Percentiles rank a stretch among this genome's conserved stretches.
These are phyloP conservation scores for Lepidium africanum DNA, from an alignment of 345 rosid genomes.

Conservation along the genomic window DNA sequence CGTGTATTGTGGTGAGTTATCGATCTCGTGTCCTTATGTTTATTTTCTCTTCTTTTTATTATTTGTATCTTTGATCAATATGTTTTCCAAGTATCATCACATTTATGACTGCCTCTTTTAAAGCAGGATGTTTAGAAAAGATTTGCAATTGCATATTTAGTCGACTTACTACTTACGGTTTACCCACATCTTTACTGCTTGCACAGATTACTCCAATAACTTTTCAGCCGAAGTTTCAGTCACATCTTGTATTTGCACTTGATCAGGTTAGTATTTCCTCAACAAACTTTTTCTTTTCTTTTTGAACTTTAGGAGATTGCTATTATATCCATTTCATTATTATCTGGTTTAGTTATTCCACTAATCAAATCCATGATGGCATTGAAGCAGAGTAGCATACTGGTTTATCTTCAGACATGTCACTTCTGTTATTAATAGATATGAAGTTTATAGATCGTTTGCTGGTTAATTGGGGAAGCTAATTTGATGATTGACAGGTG, in stretches of 20 bases:
- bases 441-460: not conserved
- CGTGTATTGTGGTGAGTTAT: slow-evolving; percentile 98
- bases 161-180: too few species aligned
- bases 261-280: slow-evolving; percentile 60
- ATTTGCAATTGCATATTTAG: too few species aligned
- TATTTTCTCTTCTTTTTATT: not conserved
- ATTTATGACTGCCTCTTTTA: not conserved
- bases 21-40: not conserved
- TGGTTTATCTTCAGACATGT: too few species aligned
- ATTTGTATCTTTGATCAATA: not conserved
- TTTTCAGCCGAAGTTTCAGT: slow-evolving; percentile 76
- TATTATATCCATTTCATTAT: not conserved
- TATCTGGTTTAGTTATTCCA: too few species aligned
- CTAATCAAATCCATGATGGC: too few species aligned
- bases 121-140: too few species aligned
- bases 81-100: not conserved
- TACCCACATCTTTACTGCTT: not conserved
- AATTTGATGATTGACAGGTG: slow-evolving; percentile 40
- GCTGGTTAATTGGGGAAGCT: too few species aligned
- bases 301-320: not conserved
- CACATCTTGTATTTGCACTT: slow-evolving; percentile 80
- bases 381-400: too few species aligned
- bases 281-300: not conserved
- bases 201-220: slow-evolving; percentile 76
- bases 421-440: not conserved